phyloP scores from a whole-genome alignment of 495 filamentous ascomycete species.

The Hyaloscypha variabilis region DNA sequence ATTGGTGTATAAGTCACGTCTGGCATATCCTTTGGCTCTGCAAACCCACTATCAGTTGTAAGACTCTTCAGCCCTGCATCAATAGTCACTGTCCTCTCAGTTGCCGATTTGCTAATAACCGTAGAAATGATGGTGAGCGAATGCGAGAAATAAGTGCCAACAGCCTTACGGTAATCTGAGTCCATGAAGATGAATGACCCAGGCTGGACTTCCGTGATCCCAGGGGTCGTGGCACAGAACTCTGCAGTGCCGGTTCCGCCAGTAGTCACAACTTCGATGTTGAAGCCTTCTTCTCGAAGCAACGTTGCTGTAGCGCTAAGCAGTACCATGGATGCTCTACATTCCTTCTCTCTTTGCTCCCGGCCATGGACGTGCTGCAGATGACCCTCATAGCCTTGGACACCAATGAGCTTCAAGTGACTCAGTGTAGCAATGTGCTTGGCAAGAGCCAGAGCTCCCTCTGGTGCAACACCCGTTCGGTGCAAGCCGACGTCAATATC shows the following conservation, averaged over 20 bases:
- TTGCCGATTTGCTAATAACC: background rate
- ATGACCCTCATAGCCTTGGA: conserved; percentile 36
- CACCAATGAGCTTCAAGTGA: conserved; percentile 5
- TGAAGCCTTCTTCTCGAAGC: conserved; percentile 31
- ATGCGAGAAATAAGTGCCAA: conserved; percentile 33
- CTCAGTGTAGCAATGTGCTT: background rate
- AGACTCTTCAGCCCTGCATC: conserved; percentile 4
- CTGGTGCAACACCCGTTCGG: conserved; percentile 35
- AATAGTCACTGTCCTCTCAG: background rate
- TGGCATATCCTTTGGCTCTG: background rate
- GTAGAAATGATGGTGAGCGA: conserved; percentile 23
- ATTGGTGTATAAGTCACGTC: background rate
- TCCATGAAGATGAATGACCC: conserved; percentile 44
- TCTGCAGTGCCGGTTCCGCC: conserved; percentile 41
- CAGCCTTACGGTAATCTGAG: conserved; percentile 37
- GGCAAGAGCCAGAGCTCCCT: conserved; percentile 13
- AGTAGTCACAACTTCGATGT: conserved; percentile 37
- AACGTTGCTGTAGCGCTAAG: conserved; percentile 32
- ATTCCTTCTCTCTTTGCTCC: conserved; percentile 29
- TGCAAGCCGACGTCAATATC: conserved; percentile 38
- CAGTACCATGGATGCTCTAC: conserved; percentile 35
- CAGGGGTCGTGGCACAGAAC: conserved; percentile 36
- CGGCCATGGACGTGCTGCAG: conserved; percentile 37
- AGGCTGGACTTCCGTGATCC: conserved; percentile 39
- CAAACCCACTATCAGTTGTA: conserved; percentile 6